Conservation (phyloP, 139 green algal genomes). For the Eudorina sp. region DNA sequence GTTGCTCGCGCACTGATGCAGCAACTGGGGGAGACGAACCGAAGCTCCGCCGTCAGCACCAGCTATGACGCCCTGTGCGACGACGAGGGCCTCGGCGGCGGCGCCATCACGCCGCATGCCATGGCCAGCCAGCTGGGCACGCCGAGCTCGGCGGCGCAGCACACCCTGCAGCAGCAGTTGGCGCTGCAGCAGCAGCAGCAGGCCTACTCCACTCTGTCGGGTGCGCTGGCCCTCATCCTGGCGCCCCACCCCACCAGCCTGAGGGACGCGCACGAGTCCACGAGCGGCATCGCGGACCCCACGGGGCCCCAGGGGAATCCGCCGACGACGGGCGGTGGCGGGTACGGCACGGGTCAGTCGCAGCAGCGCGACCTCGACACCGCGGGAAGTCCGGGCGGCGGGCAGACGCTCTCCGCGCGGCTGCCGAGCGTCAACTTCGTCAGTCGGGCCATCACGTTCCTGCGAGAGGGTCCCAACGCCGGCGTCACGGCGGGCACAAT, state of each 20-base stretch:
- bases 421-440: not conserved
- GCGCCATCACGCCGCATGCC: not conserved
- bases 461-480: not conserved
- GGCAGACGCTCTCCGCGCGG: not conserved
- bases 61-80: not conserved
- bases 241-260: not conserved
- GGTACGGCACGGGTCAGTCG: not conserved
- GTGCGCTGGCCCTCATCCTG: slow-evolving; percentile 8
- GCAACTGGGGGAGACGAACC: slow-evolving; percentile 8
- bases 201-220: slow-evolving; percentile 10
- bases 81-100: not conserved
- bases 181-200: slow-evolving; percentile 1
- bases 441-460: not conserved
- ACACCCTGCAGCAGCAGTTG: not conserved
- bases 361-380: not conserved
- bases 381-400: not conserved
- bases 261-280: not conserved
- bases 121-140: not conserved
- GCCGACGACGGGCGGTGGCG: no score
- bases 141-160: no score
- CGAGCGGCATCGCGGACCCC: not conserved
- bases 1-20: slow-evolving; percentile 20
- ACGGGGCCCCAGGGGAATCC: not conserved
- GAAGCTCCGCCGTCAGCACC: not conserved
- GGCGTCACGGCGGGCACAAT: not conserved